Conservation (phyloP, 768 basidiomycete genomes). For the Agaricus bisporus region DNA sequence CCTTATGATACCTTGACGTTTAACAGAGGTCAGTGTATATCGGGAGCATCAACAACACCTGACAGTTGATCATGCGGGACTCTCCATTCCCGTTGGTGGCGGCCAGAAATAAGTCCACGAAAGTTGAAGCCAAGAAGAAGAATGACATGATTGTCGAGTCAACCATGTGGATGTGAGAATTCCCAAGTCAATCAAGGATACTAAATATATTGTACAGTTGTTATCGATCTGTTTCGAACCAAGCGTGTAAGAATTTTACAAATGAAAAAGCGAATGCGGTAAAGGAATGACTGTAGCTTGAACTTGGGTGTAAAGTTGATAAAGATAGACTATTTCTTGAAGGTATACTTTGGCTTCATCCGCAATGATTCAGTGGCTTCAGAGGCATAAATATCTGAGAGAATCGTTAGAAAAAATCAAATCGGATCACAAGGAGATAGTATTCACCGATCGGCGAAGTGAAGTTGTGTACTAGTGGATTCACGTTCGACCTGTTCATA, state of each 20-base stretch:
- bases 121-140: no score
- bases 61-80: no score
- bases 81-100: no score
- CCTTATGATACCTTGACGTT: no score
- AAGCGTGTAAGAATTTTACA: no score
- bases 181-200: background rate
- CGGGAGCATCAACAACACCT: no score
- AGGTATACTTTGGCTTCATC: conserved; percentile 7
- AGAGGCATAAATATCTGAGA: conserved; percentile 22
- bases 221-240: no score
- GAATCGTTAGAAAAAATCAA: conserved; percentile 2
- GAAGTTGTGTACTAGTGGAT: conserved; percentile 57
- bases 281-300: background rate
- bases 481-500: conserved; percentile 27
- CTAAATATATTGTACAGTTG: background rate
- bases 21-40: no score
- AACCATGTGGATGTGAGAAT: background rate
- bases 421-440: background rate
- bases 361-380: conserved; percentile 10
- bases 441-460: conserved; percentile 63
- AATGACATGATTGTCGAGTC: no score
- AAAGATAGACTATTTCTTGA: conserved; percentile 15
- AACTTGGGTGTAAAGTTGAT: no score
- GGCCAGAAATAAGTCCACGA: no score
- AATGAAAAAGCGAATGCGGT: background rate